Evolutionary conservation across 208 protist genomes (phyloP), one percentile per base, ranked within the genome.

Genomic region (Phytomonas francai): DNA sequence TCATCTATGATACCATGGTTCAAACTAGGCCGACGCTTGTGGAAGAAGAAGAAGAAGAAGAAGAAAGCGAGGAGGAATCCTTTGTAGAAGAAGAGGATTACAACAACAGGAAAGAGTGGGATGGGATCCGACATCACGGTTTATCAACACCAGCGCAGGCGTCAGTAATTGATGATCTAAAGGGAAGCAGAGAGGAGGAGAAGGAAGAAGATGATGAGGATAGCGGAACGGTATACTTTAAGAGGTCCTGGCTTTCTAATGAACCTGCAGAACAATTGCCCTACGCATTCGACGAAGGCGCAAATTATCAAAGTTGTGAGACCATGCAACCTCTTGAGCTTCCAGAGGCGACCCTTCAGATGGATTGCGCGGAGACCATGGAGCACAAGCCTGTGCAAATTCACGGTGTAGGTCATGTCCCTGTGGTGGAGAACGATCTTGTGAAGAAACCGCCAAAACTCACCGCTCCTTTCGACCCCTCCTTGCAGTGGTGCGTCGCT

Each of bases 1-100:
- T 56, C 65, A 62, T 28, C 76, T 78, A 16, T 59, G 39, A 45
- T 45, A 45, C 39, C 19, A 45, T 80, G 65, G 51, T 83, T 36
- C 32, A 77, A 22, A 67, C 73, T 28, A 77, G 67, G 36, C 71
- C 65, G n/a, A 74, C 71, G 3, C 59, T 58, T 72, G 80, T 63
- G 45, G 72, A 74, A 61, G 73, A n/a, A n/a, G n/a, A n/a, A n/a
- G n/a, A n/a, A n/a, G n/a, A n/a, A n/a, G n/a, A 76, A 45, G 74
- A 75, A 8, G 72, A 76, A 16, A 73, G 39, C 57, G 42, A 65
- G 27, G 62, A 33, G 6, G 58, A 32, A 16, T 42, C 32, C 19
- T 61, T 42, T 42, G 3, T 59, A 22, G 70, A 76, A 64, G 74
- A 82, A 39, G 72, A 70, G 49, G 71, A 54, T 16, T 27, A 31